phyloP scores from a whole-genome alignment of 108 stramenopile species.

The Skeletonema tropicum region DNA sequence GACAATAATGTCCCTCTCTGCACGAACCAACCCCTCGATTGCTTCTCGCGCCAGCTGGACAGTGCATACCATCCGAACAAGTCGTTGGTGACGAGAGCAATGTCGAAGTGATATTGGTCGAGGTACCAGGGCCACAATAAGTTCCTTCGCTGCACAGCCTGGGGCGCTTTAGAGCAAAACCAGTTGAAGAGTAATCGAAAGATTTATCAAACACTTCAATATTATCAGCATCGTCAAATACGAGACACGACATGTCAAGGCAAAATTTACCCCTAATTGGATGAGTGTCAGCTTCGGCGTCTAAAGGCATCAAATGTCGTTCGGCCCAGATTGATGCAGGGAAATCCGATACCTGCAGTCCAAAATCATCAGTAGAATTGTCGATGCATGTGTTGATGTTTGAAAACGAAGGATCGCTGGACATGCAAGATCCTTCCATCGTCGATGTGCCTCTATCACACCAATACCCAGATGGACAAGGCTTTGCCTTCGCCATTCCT shows the following conservation, averaged over 20 bases:
- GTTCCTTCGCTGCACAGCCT: constrained; percentile 65
- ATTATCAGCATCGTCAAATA: constrained; percentile 60
- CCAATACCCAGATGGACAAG: constrained; percentile 73
- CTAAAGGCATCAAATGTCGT: constrained; percentile 45
- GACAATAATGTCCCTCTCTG: constrained; percentile 76
- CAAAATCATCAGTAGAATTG: constrained; percentile 69
- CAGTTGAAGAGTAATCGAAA: constrained; percentile 69
- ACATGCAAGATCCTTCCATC: constrained; percentile 31
- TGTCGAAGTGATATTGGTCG: constrained; percentile 13
- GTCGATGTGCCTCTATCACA: constrained; percentile 64
- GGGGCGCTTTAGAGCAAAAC: constrained; percentile 59
- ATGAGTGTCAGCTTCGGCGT: constrained; percentile 54
- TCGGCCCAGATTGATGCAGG: constrained; percentile 50
- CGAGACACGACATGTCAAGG: constrained; percentile 53
- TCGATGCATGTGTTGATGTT: constrained; percentile 66
- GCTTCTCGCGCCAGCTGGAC: constrained; percentile 66
- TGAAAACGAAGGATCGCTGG: constrained; percentile 18
- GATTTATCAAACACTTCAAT: constrained; percentile 56
- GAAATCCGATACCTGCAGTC: constrained; percentile 42
- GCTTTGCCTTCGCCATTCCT: constrained; percentile 55
- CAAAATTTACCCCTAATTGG: constrained; percentile 55
- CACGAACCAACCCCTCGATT: constrained; percentile 79
- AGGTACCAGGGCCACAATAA: constrained; percentile 73
- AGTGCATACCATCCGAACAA: constrained; percentile 57
- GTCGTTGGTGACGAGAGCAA: constrained; percentile 37